Evolutionary conservation across 148 eudicot genomes (phyloP).

Genomic region (Spergularia marina): DNA sequence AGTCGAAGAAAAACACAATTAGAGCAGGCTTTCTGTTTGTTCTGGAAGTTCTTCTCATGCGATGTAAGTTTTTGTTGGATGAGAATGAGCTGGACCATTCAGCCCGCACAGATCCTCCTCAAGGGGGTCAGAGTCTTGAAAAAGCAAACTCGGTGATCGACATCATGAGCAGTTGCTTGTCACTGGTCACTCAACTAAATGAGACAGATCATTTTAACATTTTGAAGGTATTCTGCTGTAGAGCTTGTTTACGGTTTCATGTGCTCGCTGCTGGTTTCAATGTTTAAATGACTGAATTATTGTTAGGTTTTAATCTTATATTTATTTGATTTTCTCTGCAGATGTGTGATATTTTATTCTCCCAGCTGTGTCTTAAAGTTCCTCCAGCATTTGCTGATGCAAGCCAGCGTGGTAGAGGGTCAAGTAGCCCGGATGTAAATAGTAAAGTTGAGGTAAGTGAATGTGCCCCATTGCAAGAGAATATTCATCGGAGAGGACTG

Average conservation of each 20-base stretch:
- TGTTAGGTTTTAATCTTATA: background rate
- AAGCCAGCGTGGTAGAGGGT: constrained; percentile 38
- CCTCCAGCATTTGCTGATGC: constrained; percentile 51
- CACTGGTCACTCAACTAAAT: constrained; percentile 86
- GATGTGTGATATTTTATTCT: constrained; percentile 97
- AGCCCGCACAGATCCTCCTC: constrained; percentile 27
- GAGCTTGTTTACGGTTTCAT: background rate
- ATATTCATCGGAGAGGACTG: constrained; percentile 41
- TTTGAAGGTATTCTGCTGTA: constrained; percentile 60
- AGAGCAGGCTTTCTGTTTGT: constrained; percentile 91
- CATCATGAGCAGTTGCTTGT: constrained; percentile 82
- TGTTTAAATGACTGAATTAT: background rate
- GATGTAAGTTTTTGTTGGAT: constrained; percentile 84
- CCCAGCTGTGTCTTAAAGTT: constrained; percentile 91
- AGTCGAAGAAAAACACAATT: constrained; percentile 70
- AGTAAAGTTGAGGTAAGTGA: constrained; percentile 43
- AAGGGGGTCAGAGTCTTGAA: constrained; percentile 51
- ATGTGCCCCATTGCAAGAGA: constrained; percentile 37
- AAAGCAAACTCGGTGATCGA: constrained; percentile 94
- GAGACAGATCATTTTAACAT: constrained; percentile 95
- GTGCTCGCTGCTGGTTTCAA: background rate
- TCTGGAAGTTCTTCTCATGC: constrained; percentile 90
- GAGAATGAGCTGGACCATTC: constrained; percentile 61
- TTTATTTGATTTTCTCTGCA: constrained; percentile 32
- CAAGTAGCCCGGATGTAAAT: constrained; percentile 34